Evolutionary conservation across 2,329 filamentous ascomycete genomes (phyloP).

Genomic region (Conoideocrella luteorostrata): DNA sequence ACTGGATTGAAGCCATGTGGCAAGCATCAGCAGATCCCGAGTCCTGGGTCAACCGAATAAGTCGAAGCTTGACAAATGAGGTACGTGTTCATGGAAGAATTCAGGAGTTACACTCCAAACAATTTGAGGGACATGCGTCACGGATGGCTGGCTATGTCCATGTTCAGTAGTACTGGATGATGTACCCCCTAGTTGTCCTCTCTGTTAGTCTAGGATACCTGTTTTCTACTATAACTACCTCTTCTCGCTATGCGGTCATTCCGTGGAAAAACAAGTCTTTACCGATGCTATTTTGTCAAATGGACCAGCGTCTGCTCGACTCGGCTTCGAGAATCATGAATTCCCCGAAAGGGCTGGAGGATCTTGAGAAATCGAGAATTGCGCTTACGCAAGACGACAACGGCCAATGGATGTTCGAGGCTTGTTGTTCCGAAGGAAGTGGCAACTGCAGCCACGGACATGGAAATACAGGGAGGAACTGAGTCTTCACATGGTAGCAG

Average conservation of each 20-base stretch:
- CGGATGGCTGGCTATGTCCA: slow-evolving; percentile 24
- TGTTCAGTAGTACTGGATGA: slow-evolving; percentile 30
- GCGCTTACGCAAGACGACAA: slow-evolving; percentile 26
- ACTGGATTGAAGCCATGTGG: slow-evolving; percentile 32
- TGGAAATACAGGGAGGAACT: too few relatives aligned
- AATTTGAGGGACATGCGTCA: slow-evolving; percentile 23
- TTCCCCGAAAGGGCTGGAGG: slow-evolving; percentile 26
- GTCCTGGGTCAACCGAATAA: slow-evolving; percentile 26
- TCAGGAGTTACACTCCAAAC: slow-evolving; percentile 7
- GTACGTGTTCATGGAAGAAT: slow-evolving; percentile 25
- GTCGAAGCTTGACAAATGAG: slow-evolving; percentile 29
- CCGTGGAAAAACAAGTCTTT: slow-evolving; percentile 32
- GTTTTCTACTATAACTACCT: slow-evolving; percentile 27
- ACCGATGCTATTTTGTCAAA: slow-evolving; percentile 32
- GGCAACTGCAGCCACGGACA: too few relatives aligned
- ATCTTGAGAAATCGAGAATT: slow-evolving; percentile 26
- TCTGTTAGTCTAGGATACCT: slow-evolving; percentile 28
- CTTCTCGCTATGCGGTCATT: slow-evolving; percentile 27
- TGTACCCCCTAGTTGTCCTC: slow-evolving; percentile 28
- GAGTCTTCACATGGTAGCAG: too few relatives aligned
- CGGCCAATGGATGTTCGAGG: slow-evolving; percentile 31
- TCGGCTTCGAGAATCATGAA: slow-evolving; percentile 28
- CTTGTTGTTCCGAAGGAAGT: too few relatives aligned
- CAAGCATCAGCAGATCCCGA: slow-evolving; percentile 23
- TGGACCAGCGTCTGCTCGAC: slow-evolving; percentile 25